These are phyloP conservation scores for Collariella sp. DNA, from an alignment of 495 filamentous ascomycete genomes.

Conservation along the genomic window DNA sequence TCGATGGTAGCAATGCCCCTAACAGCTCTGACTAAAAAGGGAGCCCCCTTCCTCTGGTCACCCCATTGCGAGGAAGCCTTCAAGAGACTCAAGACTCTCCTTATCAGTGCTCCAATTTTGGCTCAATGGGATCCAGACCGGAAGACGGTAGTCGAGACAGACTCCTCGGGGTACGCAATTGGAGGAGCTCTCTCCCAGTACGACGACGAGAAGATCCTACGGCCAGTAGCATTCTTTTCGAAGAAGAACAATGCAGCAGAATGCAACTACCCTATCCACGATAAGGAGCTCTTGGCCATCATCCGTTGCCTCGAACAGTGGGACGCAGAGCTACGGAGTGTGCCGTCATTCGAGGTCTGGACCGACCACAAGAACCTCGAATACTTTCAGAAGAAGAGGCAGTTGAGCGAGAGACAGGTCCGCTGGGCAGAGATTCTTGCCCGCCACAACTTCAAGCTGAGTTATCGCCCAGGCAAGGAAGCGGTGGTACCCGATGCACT, in stretches of 20 bases:
- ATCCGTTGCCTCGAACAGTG: background rate
- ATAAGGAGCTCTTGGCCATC: constrained; percentile 2
- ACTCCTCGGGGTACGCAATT: background rate
- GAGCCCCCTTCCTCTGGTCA: background rate
- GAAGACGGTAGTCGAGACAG: background rate
- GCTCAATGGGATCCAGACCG: background rate
- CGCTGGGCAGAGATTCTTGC: background rate
- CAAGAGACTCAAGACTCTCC: background rate
- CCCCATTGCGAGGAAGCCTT: background rate
- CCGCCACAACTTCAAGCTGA: background rate
- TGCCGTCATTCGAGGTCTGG: background rate
- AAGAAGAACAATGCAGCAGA: background rate
- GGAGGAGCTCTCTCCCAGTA: background rate
- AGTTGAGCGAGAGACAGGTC: background rate
- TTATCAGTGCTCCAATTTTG: background rate
- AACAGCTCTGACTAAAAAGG: no score
- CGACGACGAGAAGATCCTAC: background rate
- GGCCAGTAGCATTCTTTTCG: background rate
- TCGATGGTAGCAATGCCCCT: no score
- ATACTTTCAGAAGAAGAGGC: background rate
- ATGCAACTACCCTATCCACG: background rate
- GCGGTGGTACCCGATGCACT: background rate
- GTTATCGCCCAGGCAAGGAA: background rate
- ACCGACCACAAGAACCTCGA: background rate
- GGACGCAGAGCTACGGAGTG: background rate